A percentile compares a stretch with the other conserved stretches of the same genome.
Conservation (phyloP, 257 asterid genomes). For the Ilex aquifolium region DNA sequence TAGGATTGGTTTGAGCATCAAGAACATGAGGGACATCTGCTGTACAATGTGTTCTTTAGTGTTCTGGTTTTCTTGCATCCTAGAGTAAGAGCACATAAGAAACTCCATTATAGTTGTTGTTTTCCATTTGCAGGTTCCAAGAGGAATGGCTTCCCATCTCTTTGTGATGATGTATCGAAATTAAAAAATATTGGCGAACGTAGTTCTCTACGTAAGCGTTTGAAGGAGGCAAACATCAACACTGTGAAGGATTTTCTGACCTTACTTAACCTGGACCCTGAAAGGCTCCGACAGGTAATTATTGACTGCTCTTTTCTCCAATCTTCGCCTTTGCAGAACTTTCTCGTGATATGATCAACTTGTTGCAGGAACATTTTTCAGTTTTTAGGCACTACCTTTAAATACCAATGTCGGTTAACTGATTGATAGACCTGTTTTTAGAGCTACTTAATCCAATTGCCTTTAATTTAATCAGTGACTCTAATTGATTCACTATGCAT, state of each 20-base stretch:
- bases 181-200: slow-evolving; percentile 23
- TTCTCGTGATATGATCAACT: background rate
- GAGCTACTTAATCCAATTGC: too few relatives aligned
- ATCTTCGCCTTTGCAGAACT: background rate
- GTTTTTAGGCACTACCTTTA: background rate
- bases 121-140: slow-evolving; percentile 32
- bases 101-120: background rate
- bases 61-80: too few relatives aligned
- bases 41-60: too few relatives aligned
- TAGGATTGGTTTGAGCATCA: too few relatives aligned
- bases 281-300: slow-evolving; percentile 41
- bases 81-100: too few relatives aligned
- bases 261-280: slow-evolving; percentile 29
- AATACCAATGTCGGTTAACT: too few relatives aligned
- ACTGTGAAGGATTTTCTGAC: slow-evolving; percentile 52
- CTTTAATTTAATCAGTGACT: too few relatives aligned
- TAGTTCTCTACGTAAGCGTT: slow-evolving; percentile 23
- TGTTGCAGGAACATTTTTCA: background rate
- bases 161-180: slow-evolving; percentile 39
- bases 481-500: too few relatives aligned
- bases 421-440: too few relatives aligned
- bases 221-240: slow-evolving; percentile 13
- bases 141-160: slow-evolving; percentile 38
- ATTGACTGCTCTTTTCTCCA: background rate
- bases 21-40: too few relatives aligned